phyloP scores from a whole-genome alignment of 192 early-diverging fungal genomes.

The Coemansia pectinata region DNA sequence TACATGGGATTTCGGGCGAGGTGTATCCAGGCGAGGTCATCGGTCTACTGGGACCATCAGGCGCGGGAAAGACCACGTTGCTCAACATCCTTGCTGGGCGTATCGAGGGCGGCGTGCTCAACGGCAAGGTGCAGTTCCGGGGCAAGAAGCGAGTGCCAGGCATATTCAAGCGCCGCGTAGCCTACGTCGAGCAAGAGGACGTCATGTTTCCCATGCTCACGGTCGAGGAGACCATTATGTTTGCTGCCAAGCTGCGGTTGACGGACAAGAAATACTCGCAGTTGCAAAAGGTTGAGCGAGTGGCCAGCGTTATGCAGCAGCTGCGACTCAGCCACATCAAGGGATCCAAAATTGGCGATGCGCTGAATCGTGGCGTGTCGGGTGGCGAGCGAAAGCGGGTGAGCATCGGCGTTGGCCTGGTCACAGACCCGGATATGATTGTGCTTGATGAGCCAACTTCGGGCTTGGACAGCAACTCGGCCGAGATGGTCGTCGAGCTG shows the following conservation, averaged over 20 bases:
- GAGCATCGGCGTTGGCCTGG: constrained; percentile 90
- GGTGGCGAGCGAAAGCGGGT: constrained; percentile 94
- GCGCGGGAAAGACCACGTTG: constrained; percentile 91
- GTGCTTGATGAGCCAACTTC: constrained; percentile 86
- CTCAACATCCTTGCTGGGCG: constrained; percentile 86
- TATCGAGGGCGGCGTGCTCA: constrained; percentile 65
- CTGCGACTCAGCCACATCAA: constrained; percentile 83
- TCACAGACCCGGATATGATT: constrained; percentile 88
- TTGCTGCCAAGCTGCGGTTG: constrained; percentile 83
- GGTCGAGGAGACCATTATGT: constrained; percentile 87
- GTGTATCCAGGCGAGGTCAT: constrained; percentile 85
- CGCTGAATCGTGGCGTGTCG: constrained; percentile 73
- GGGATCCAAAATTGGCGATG: constrained; percentile 74
- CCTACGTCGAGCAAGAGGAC: constrained; percentile 94
- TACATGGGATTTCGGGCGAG: constrained; percentile 72
- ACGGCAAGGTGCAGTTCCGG: constrained; percentile 79
- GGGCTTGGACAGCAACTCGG: constrained; percentile 90
- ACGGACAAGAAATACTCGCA: constrained; percentile 65
- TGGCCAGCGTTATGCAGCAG: constrained; percentile 81
- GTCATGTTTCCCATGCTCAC: constrained; percentile 82
- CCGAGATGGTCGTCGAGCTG: constrained; percentile 92
- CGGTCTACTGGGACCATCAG: constrained; percentile 91
- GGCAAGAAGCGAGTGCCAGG: constrained; percentile 65
- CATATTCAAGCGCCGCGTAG: constrained; percentile 70
- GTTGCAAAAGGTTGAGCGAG: constrained; percentile 67